Evolutionary conservation across 2,329 filamentous ascomycete species (phyloP), one percentile per base, ranked within the genome.

Genomic region (Eutypella sp.): DNA sequence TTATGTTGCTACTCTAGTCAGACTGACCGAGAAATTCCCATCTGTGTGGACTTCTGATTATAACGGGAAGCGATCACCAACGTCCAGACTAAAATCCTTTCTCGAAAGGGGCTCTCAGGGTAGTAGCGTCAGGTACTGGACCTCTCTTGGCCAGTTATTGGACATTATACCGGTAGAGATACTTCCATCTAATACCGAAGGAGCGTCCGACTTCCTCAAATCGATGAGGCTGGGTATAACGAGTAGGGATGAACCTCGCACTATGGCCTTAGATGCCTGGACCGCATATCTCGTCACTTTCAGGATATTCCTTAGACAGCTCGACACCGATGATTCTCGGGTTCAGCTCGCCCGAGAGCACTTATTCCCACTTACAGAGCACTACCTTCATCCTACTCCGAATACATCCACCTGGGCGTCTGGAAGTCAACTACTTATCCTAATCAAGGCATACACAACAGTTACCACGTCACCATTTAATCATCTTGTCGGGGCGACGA

Each of bases 91-190:
- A 4, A 77, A 79, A 41, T 72, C 81, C 8, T 93, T 95, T 55
- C 71, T 97, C 6, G 83, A 87, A 50, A 87, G 84, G 57, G 92
- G 93, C 3, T 95, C 92, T 0, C 88, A 96, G 58, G 80, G 82
- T n/a, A 85, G 86, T 3, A 72, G 81, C 0, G 68, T 75, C 3
- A 77, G 75, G 9, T 96, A 84, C 60, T 99, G 93, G 93, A 66
- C 74, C 22, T 79, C 78, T 15, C 63, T 95, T 25, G 72, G 76
- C 33, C 70, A 73, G 24, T 67, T 97, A 0, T 61, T 96, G 5
- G 70, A 77, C 19, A 63, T 80, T 0, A 59, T 92, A 1, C 71
- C 84, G 34, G 51, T 61, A 1, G 67, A 52, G 2, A 63, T 82
- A 1, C 61, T 92, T 2, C 72, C 85, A 41, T 54, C 64, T 2